A percentile compares a stretch with the other conserved stretches of the same genome.
phyloP scores from a whole-genome alignment of 352 stramenopile genomes.

The Globisporangium middletonii region DNA sequence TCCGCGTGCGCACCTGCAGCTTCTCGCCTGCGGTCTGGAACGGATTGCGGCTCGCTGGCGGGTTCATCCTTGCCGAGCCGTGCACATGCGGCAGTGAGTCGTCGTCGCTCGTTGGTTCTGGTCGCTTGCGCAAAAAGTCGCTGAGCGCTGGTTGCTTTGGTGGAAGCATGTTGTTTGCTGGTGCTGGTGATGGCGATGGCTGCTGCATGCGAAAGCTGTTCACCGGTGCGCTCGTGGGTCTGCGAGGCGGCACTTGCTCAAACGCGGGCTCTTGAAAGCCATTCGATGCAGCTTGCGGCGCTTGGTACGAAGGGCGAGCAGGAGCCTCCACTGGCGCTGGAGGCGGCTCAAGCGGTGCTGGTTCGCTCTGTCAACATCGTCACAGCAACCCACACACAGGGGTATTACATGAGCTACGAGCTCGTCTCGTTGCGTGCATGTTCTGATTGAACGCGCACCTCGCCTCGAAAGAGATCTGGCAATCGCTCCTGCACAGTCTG shows the following conservation, averaged over 20 bases:
- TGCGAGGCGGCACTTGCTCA: no score
- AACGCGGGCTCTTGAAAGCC: no score
- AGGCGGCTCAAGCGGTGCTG: no score
- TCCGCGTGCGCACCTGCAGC: slow-evolving; percentile 32
- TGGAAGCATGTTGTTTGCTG: slow-evolving; percentile 1
- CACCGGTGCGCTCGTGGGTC: no score
- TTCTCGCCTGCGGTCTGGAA: slow-evolving; percentile 71
- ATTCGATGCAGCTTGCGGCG: no score
- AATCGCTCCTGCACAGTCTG: slow-evolving; percentile 30
- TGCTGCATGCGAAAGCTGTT: background rate
- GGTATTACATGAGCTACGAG: no score
- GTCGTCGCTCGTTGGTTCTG: slow-evolving; percentile 10
- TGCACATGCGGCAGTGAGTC: slow-evolving; percentile 3
- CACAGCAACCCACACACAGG: no score
- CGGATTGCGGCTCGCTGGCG: slow-evolving; percentile 23
- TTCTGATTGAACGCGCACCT: slow-evolving; percentile 12
- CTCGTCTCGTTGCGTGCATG: background rate
- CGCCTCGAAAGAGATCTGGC: slow-evolving; percentile 33
- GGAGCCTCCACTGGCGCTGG: no score
- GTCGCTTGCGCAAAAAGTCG: slow-evolving; percentile 34
- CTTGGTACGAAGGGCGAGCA: no score
- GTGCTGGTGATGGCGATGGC: background rate
- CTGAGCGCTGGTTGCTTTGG: slow-evolving; percentile 18
- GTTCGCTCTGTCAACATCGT: no score
- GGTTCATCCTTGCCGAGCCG: slow-evolving; percentile 6